Percentiles rank a stretch among this genome's conserved stretches.
These are phyloP conservation scores for Globisporangium spinosum DNA, from an alignment of 352 stramenopile genomes.

Conservation along the genomic window DNA sequence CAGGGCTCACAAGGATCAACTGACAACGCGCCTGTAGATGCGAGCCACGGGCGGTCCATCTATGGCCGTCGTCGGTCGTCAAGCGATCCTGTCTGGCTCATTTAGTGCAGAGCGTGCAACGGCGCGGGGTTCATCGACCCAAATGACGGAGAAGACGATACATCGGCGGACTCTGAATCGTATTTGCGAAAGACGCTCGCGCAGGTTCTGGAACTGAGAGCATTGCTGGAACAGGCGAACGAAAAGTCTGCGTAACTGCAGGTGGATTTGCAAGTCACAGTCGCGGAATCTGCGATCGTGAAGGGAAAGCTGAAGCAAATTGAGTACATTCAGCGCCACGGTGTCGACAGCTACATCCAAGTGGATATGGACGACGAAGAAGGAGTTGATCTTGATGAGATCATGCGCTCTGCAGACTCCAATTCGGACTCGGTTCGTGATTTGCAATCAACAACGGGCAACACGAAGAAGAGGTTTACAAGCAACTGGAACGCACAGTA, in stretches of 20 bases:
- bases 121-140: conserved; percentile 48
- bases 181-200: conserved; percentile 61
- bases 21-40: neutral
- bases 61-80: conserved; percentile 15
- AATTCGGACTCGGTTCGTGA: neutral
- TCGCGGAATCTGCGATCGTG: conserved; percentile 23
- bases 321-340: conserved; percentile 27
- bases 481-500: conserved; percentile 42
- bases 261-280: conserved; percentile 31
- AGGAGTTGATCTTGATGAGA: conserved; percentile 41
- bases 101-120: conserved; percentile 49
- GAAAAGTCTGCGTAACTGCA: conserved; percentile 31
- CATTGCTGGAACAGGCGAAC: conserved; percentile 34
- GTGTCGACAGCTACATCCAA: conserved; percentile 36
- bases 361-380: conserved; percentile 58
- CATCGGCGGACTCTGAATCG: conserved; percentile 30
- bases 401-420: conserved; percentile 27
- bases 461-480: neutral
- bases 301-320: conserved; percentile 42
- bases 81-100: conserved; percentile 29
- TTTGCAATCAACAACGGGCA: conserved; percentile 7
- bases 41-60: conserved; percentile 10
- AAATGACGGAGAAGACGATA: conserved; percentile 11
- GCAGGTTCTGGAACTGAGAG: conserved; percentile 57
- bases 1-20: neutral